Conservation (phyloP, 1,139 yeast species). For the Yamadazyma triangularis region DNA sequence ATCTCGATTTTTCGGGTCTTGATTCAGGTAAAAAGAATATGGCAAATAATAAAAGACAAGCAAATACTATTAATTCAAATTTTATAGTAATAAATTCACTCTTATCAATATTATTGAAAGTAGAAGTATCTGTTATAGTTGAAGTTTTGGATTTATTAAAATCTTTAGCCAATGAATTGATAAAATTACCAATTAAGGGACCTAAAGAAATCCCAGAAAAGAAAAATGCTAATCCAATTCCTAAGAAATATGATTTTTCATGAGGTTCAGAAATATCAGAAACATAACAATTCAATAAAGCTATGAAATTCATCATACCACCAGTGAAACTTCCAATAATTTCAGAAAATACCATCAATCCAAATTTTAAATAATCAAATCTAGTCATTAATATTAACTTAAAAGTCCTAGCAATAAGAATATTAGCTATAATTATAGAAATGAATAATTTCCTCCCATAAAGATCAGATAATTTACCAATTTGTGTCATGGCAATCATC, state of each 20-base stretch:
- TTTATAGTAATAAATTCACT: conserved; percentile 27
- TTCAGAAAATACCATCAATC: conserved; percentile 27
- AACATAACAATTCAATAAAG: conserved; percentile 53
- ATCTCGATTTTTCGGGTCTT: conserved; percentile 40
- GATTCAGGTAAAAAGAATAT: conserved; percentile 55
- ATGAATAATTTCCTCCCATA: conserved; percentile 55
- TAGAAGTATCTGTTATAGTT: conserved; percentile 2
- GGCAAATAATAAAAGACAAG: conserved; percentile 23
- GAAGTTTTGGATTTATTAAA: conserved; percentile 3
- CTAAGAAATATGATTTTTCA: conserved; percentile 51
- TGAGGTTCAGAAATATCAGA: conserved; percentile 60
- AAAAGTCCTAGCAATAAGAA: conserved; percentile 20
- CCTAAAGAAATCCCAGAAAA: conserved; percentile 62
- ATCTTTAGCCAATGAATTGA: conserved; percentile 16
- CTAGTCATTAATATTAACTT: conserved; percentile 24
- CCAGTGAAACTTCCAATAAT: conserved; percentile 50
- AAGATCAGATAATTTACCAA: conserved; percentile 59
- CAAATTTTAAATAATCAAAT: conserved; percentile 26
- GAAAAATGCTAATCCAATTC: conserved; percentile 50
- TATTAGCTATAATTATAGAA: conserved; percentile 25
- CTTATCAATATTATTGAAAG: conserved; percentile 8
- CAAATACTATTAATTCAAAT: conserved; percentile 22
- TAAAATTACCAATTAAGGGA: conserved; percentile 51
- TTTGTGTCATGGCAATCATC: conserved; percentile 36
- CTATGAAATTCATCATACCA: conserved; percentile 42